Base-by-base conservation (phyloP, 2,329 filamentous ascomycete genomes). In the Diaporthe nobilis region DNA sequence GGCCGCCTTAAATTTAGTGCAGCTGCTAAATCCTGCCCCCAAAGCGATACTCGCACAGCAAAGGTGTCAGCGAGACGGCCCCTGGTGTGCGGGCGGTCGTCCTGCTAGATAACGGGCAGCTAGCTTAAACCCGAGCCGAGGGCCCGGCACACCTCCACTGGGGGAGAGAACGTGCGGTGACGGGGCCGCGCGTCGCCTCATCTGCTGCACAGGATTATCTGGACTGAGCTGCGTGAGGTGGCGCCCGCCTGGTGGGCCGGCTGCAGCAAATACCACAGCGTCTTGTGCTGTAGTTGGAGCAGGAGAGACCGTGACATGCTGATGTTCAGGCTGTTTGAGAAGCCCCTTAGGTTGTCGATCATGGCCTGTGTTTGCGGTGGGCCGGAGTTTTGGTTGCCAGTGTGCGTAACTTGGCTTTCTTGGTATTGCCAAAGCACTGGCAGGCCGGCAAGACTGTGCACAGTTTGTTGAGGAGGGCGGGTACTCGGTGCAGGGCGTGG, bases 401-500 rank as follows among this genome's bases (percentile, higher is more conserved):
- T 47, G 47, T 25, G 44, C 63, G 3, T 6, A 53, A 68, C 65
- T 53, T 68, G 47, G 65, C 65, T 68, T 68, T 68, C 65, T 68
- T 68, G 65, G 65, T 68, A 53, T 53, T 39, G 47, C 65, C 47
- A 25, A 37, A 25, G 63, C 47, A 20, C 22, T 20, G 44, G 31
- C 28, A 34, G 44, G 9, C 61, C n/a, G 61, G 28, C 42, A 37
- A 28, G 31, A 20, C n/a, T 25, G 13, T 20, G 44, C 63, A 49
- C 8, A n/a, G 39, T 49, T 49, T 65, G 42, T 65, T 49, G 61
- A 17, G 61, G 28, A 28, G 58, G 22, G 31, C 31, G 31, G 28
- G 28, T 22, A 13, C 13, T 61, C 58, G 13, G 34, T 57, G 7
- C 53, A 34, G 53, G 58, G 58, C 58, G 42, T 37, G 58, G 58